A percentile compares a stretch with the other conserved stretches of the same genome.
These are phyloP conservation scores for Pythium pectinolyticum DNA, from an alignment of 352 stramenopile species.

Conservation along the genomic window DNA sequence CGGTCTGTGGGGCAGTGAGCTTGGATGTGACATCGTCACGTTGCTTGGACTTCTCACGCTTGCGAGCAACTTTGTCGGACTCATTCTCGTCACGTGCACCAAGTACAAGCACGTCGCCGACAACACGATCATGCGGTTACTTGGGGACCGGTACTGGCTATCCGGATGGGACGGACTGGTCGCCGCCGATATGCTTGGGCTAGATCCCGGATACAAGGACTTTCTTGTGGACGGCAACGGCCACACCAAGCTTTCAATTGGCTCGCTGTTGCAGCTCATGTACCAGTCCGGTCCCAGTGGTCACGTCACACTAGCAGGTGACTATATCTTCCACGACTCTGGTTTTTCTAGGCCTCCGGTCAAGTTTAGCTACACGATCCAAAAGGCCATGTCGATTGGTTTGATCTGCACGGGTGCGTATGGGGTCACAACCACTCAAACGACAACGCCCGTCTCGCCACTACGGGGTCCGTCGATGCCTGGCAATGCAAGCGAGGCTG, in stretches of 20 bases:
- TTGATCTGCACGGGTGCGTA: constrained; percentile 17
- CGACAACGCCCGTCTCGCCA: background rate
- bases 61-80: constrained; percentile 27
- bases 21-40: constrained; percentile 47
- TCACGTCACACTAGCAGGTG: constrained; percentile 38
- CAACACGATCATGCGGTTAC: constrained; percentile 46
- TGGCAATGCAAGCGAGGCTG: background rate
- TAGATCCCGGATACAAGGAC: constrained; percentile 37
- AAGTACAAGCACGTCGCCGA: constrained; percentile 44
- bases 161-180: constrained; percentile 50
- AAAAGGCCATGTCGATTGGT: constrained; percentile 40
- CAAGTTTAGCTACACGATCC: constrained; percentile 35
- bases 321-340: constrained; percentile 47
- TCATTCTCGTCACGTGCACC: constrained; percentile 31
- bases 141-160: constrained; percentile 48
- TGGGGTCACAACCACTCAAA: background rate
- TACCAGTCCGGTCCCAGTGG: constrained; percentile 54
- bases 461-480: background rate
- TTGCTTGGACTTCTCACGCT: constrained; percentile 40
- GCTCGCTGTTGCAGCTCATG: constrained; percentile 43
- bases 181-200: constrained; percentile 39
- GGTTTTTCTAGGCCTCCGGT: constrained; percentile 35
- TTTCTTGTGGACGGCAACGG: constrained; percentile 26
- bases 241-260: constrained; percentile 41
- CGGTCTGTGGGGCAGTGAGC: constrained; percentile 51